phyloP scores from a whole-genome alignment of 2,329 filamentous ascomycete species.

The Tolypocladium inflatum region DNA sequence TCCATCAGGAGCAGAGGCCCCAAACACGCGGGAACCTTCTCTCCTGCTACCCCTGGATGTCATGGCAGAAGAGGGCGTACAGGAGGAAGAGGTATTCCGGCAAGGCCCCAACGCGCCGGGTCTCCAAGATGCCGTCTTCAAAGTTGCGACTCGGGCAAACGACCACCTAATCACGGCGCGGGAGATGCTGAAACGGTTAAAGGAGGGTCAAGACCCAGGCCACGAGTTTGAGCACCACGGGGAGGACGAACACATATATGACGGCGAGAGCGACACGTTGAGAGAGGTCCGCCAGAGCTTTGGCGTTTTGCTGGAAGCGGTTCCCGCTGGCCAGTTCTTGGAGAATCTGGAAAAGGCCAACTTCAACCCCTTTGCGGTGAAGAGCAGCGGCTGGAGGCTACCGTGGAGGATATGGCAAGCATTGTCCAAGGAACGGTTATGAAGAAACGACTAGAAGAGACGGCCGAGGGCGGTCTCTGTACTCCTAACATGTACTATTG shows the following conservation, averaged over 20 bases:
- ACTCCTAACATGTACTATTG: not conserved
- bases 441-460: conserved; percentile 5
- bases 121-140: conserved; percentile 81
- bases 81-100: conserved; percentile 84
- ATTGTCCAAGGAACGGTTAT: conserved; percentile 39
- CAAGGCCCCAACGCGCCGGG: conserved; percentile 69
- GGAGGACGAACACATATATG: conserved; percentile 57
- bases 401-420: conserved; percentile 64
- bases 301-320: conserved; percentile 69
- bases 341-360: conserved; percentile 67
- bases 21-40: conserved; percentile 31
- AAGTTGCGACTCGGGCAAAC: conserved; percentile 85
- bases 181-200: conserved; percentile 79
- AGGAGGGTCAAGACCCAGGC: conserved; percentile 61
- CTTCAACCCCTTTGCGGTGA: conserved; percentile 71
- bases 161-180: conserved; percentile 91
- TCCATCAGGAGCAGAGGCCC: conserved; percentile 27
- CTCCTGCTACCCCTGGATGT: conserved; percentile 80
- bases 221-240: conserved; percentile 85
- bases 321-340: conserved; percentile 72
- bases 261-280: conserved; percentile 24
- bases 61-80: conserved; percentile 72
- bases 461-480: not conserved
- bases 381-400: conserved; percentile 62
- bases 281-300: conserved; percentile 53